A percentile compares a stretch with the other conserved stretches of the same genome.
These are phyloP conservation scores for Tremellales sp. DNA, from an alignment of 1,284 basidiomycete genomes.

Conservation along the genomic window DNA sequence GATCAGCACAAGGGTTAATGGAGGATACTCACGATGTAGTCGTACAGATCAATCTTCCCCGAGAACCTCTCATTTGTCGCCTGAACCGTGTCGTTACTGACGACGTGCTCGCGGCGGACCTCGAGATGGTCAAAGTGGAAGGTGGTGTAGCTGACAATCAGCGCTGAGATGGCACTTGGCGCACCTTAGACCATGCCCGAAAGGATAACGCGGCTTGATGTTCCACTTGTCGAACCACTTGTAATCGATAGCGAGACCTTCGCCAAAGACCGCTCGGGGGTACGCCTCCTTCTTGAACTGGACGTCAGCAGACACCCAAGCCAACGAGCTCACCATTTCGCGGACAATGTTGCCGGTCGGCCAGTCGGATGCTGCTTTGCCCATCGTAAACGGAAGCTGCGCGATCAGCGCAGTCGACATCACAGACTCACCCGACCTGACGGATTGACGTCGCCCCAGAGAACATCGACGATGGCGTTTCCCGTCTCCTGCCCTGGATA, in stretches of 20 bases:
- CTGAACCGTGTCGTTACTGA: slow-evolving; percentile 41
- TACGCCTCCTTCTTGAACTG: slow-evolving; percentile 1
- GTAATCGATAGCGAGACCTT: slow-evolving; percentile 51
- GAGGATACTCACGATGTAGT: slow-evolving; percentile 31
- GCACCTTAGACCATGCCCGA: slow-evolving; percentile 50
- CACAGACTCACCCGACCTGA: slow-evolving; percentile 52
- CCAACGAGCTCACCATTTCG: slow-evolving; percentile 25
- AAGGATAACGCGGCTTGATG: slow-evolving; percentile 50
- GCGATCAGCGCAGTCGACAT: background rate
- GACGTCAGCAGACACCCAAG: slow-evolving; percentile 7
- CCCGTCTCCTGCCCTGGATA: slow-evolving; percentile 60
- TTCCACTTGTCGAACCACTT: slow-evolving; percentile 50
- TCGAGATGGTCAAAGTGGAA: slow-evolving; percentile 43
- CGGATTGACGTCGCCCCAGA: slow-evolving; percentile 74
- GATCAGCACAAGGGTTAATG: slow-evolving; percentile 2
- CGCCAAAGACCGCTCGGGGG: slow-evolving; percentile 36
- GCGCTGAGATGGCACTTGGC: background rate
- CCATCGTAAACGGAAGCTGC: slow-evolving; percentile 52
- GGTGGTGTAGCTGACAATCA: slow-evolving; percentile 40
- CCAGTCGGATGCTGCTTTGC: slow-evolving; percentile 47
- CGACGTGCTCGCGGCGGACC: slow-evolving; percentile 18
- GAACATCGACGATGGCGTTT: slow-evolving; percentile 70
- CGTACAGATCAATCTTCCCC: slow-evolving; percentile 42
- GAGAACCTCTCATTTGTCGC: slow-evolving; percentile 47
- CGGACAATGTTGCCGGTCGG: slow-evolving; percentile 43